Conservation (phyloP, 177 flowering plant species). For the Telopea speciosissima region DNA sequence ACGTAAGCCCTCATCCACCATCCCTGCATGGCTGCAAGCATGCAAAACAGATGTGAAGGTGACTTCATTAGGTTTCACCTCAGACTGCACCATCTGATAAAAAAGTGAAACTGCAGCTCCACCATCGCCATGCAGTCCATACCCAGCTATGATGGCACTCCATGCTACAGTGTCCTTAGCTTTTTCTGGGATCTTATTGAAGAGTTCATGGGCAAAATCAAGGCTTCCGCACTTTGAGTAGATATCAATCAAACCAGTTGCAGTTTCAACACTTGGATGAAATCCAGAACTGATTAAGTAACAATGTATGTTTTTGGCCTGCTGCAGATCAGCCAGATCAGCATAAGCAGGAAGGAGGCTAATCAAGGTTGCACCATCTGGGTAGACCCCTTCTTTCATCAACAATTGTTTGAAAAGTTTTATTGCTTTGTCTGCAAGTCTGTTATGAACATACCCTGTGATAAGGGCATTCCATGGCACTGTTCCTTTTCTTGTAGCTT, state of each 20-base stretch:
- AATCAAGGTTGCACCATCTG: slow-evolving; percentile 18
- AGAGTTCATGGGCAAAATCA: slow-evolving; percentile 20
- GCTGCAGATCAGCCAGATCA: slow-evolving; percentile 16
- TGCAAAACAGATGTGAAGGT: slow-evolving; percentile 21
- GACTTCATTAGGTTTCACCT: slow-evolving; percentile 22
- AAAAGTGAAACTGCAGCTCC: slow-evolving; percentile 21
- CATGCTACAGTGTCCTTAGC: slow-evolving; percentile 22
- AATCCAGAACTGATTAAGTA: slow-evolving; percentile 23
- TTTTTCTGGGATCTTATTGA: slow-evolving; percentile 11
- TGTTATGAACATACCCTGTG: slow-evolving; percentile 23
- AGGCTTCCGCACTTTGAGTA: slow-evolving; percentile 26
- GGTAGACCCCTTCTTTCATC: slow-evolving; percentile 14
- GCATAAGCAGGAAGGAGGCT: slow-evolving; percentile 31
- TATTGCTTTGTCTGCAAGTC: slow-evolving; percentile 17
- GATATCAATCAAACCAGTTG: slow-evolving; percentile 20
- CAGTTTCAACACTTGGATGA: slow-evolving; percentile 9
- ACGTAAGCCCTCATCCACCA: slow-evolving; percentile 26
- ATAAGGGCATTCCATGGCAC: slow-evolving; percentile 31
- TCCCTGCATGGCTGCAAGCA: slow-evolving; percentile 29
- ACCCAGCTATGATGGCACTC: slow-evolving; percentile 26
- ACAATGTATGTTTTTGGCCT: slow-evolving; percentile 22
- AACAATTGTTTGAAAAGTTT: slow-evolving; percentile 23
- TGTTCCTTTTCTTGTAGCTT: slow-evolving; percentile 14
- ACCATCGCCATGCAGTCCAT: slow-evolving; percentile 27
- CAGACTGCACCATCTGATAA: slow-evolving; percentile 21